Base-by-base conservation (phyloP, 495 filamentous ascomycete species). In the Penicillium diatomitis region DNA sequence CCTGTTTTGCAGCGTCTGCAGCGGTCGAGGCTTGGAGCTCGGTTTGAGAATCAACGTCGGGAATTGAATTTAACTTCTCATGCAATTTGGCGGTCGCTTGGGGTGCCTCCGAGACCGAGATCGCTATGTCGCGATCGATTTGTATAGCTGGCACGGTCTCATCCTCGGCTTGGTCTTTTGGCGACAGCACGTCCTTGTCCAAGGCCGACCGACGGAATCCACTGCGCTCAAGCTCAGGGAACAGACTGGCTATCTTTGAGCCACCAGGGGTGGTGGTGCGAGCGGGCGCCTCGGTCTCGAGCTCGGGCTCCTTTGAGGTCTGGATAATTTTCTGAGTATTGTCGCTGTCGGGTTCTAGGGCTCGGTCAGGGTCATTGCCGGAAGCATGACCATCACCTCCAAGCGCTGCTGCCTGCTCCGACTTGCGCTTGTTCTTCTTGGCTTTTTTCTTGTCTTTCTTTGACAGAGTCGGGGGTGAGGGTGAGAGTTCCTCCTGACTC, bases 41-140 rank as follows among this genome's bases (percentile, higher is more conserved):
- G 33, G 20, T 28, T 32, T 48, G 29, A 2, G 38, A 40, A 7
- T 51, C 33, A 10, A 50, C 41, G 38, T 54, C 49, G 40, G 51
- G 33, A 38, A 46, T 52, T n/a, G 44, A 29, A 31, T 47, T 49
- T 11, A 33, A 35, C 11, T 48, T 56, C n/a, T 57, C 49, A 49
- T 50, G 56, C 37, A 42, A 12, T 48, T 55, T 48, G 37, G 42
- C 39, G 39, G 60, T 56, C 47, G 58, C 56, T 41, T 65, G 49
- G 40, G 74, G 72, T 54, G 76, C 75, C 57, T 77, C 76, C 56
- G 60, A 67, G 54, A 78, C 65, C 57, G 72, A 67, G 54, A 77
- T 65, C 54, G 67, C 74, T 49, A 72, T 73, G 47, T 77, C 74
- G 53, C 76, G 69, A 67, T 67, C 68, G 38, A 56, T 56, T 69